Evolutionary conservation across 495 filamentous ascomycete genomes (phyloP).

Genomic region (Penicillium subrubescens): DNA sequence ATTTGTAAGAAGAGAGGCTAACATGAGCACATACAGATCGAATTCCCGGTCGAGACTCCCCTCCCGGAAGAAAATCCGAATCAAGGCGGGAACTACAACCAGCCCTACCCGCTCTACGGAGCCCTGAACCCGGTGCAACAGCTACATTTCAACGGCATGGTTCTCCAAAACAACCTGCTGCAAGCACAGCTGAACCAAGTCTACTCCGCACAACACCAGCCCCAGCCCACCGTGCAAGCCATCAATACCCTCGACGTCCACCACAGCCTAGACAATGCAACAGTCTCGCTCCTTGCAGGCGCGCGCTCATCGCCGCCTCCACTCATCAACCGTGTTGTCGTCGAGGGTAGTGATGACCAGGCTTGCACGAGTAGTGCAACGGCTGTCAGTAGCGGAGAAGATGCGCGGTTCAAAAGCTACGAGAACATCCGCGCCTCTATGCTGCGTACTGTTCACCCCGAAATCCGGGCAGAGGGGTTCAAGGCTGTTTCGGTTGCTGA

Average conservation of each 20-base stretch:
- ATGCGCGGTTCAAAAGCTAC: slow-evolving; percentile 4
- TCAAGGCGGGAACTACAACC: not conserved
- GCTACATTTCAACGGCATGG: slow-evolving; percentile 1
- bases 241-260: not conserved
- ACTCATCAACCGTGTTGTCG: not conserved
- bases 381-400: not conserved
- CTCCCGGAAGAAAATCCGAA: not conserved
- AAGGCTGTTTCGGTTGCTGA: not conserved
- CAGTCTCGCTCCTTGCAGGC: not conserved
- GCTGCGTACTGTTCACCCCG: slow-evolving; percentile 14
- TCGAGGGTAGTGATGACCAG: not conserved
- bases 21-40: slow-evolving; percentile 12
- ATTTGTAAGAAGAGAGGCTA: not conserved
- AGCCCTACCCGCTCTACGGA: not conserved
- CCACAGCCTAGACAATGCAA: not conserved
- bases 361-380: not conserved
- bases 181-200: not conserved
- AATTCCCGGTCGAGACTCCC: slow-evolving; percentile 15
- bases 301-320: not conserved
- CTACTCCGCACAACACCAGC: not conserved
- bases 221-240: not conserved
- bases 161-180: slow-evolving; percentile 1
- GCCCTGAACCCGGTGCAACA: not conserved
- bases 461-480: not conserved
- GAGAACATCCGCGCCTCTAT: slow-evolving; percentile 10